Percentiles rank a stretch among this genome's conserved stretches.
phyloP scores from a whole-genome alignment of 2,329 filamentous ascomycete species.

The Claviceps paspali region DNA sequence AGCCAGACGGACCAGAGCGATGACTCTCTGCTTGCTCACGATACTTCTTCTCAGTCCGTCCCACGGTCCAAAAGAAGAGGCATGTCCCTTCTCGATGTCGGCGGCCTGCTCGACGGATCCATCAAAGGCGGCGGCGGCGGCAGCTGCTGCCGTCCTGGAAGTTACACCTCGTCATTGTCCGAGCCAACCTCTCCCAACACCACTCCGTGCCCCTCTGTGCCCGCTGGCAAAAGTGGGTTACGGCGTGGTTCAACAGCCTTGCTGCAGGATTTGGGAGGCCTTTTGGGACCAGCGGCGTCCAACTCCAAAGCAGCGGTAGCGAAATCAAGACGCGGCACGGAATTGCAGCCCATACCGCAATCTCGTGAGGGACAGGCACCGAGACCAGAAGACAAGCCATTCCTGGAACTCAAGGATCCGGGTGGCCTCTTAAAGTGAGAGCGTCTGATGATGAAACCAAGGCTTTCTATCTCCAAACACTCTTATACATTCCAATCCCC shows the following conservation, averaged over 20 bases:
- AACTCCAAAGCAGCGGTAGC: conserved; percentile 17
- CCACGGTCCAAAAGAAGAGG: conserved; percentile 14
- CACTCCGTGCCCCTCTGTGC: conserved; percentile 27
- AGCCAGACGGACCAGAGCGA: conserved; percentile 28
- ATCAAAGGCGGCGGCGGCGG: conserved; percentile 13
- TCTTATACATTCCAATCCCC: not conserved
- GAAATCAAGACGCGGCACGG: conserved; percentile 22
- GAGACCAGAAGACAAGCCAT: conserved; percentile 15
- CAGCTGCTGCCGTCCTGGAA: conserved; percentile 23
- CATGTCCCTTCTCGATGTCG: conserved; percentile 76
- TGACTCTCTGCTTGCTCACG: conserved; percentile 24
- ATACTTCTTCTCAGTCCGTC: conserved; percentile 17
- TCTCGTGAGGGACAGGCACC: conserved; percentile 20
- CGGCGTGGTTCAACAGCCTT: conserved; percentile 40
- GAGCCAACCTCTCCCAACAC: conserved; percentile 22
- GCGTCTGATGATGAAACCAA: not conserved
- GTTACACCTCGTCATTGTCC: conserved; percentile 24
- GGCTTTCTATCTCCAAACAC: not conserved
- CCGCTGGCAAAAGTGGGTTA: conserved; percentile 28
- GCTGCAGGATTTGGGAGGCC: conserved; percentile 42
- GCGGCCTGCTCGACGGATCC: conserved; percentile 50
- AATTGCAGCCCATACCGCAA: conserved; percentile 31
- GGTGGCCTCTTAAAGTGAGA: conserved; percentile 24
- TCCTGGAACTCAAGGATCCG: conserved; percentile 22
- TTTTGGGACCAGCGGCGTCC: conserved; percentile 26